Base-by-base conservation (phyloP, 169 alveolate species). In the Eimeria brunetti region DNA sequence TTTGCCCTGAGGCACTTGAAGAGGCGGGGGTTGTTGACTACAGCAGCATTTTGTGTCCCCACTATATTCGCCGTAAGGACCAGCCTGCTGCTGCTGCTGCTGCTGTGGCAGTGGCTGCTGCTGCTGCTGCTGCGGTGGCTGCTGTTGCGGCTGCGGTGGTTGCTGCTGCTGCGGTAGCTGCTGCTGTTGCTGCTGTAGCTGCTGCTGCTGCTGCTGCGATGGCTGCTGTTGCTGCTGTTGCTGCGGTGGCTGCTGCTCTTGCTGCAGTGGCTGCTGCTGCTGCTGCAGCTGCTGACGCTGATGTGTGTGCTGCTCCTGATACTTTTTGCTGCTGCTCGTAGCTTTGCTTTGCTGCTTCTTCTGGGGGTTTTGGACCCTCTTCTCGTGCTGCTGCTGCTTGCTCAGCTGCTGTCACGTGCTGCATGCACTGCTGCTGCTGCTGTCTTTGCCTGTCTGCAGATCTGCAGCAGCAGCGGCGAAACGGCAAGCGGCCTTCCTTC, bases 11-110 rank as follows among this genome's bases (percentile, higher is more conserved):
- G 53, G 85, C 27, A 3, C 85, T 69, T 14, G 86, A 89, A 58
- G 94, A 76, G 20, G 58, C 76, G 27, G 91, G 90, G 53, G 71
- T 76, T 30, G 86, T 90, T 46, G 95, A 90, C 83, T 90, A 90
- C 84, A 67, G 89, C 71, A 62, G 95, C 90, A 90, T 90, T 33
- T 71, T 90, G 30, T 90, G 95, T 60, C 95, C 95, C 41, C 95
- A 90, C 60, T 90, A 76, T 20, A 38, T 75, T 44, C 27, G 67
- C n/a, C 89, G 95, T 90, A 58, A 11, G 92, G 4, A n/a, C n/a
- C n/a, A n/a, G n/a, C n/a, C n/a, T n/a, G n/a, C n/a, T 7, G 81
- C 53, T 14, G 88, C 46, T 78, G 64, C 64, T 78, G 56, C 69
- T 58, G 69, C 69, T 58, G 69, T 20, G 12, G 69, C 69, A 16